phyloP scores from a whole-genome alignment of 257 asterid genomes.

The Misopates orontium region DNA sequence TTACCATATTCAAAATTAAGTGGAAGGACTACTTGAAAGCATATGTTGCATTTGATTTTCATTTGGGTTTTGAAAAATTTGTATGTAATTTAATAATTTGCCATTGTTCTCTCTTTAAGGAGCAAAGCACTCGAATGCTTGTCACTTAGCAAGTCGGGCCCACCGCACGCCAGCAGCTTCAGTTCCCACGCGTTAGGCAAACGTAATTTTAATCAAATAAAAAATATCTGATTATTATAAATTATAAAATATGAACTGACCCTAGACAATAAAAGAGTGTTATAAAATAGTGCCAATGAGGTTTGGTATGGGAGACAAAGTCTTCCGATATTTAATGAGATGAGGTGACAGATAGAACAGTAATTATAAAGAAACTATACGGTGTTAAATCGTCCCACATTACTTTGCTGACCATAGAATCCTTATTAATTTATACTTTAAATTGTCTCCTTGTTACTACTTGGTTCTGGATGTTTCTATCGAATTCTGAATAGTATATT shows the following conservation, averaged over 20 bases:
- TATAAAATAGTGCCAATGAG: no score
- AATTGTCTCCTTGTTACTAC: no score
- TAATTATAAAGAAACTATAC: no score
- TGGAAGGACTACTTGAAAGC: background rate
- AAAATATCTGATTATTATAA: no score
- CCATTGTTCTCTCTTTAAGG: slow-evolving; percentile 30
- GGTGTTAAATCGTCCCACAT: background rate
- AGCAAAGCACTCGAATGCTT: slow-evolving; percentile 24
- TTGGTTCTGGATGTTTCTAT: no score
- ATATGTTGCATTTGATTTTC: background rate
- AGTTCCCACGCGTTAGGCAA: slow-evolving; percentile 32
- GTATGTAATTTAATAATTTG: background rate
- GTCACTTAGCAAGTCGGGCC: slow-evolving; percentile 22
- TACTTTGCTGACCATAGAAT: background rate
- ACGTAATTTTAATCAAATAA: background rate
- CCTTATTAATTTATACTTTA: background rate
- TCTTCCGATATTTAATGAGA: no score
- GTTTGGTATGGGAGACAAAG: no score
- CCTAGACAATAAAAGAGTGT: no score
- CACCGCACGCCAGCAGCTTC: slow-evolving; percentile 32
- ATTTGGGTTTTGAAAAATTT: background rate
- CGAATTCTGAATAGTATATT: no score
- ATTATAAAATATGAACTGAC: no score
- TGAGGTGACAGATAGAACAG: no score
- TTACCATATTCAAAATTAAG: no score